These are phyloP conservation scores for Carallia pectinifolia DNA, from an alignment of 345 rosid genomes.

Conservation along the genomic window DNA sequence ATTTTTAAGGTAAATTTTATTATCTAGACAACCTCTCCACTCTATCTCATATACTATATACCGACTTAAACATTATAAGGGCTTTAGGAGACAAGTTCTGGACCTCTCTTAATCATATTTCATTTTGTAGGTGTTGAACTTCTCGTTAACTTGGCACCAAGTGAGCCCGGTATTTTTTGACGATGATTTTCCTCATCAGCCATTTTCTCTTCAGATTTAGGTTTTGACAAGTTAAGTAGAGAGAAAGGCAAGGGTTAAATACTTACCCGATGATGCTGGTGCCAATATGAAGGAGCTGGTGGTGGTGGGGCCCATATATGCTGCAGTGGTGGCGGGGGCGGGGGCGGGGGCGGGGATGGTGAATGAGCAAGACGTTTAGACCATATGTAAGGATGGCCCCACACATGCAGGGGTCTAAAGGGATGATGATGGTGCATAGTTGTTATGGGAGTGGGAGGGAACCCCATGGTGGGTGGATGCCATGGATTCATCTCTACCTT, in stretches of 20 bases:
- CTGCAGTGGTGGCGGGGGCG: slow-evolving; percentile 20
- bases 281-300: slow-evolving; percentile 59
- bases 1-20: no score
- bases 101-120: no score
- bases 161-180: no score
- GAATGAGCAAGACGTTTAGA: slow-evolving; percentile 53
- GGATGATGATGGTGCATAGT: slow-evolving; percentile 48
- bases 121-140: no score
- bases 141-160: no score
- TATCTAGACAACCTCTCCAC: no score
- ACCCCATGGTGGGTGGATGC: slow-evolving; percentile 71
- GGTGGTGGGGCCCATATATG: slow-evolving; percentile 39
- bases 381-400: slow-evolving; percentile 95
- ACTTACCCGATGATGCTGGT: slow-evolving; percentile 47
- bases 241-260: background rate
- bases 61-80: no score
- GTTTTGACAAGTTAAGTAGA: background rate
- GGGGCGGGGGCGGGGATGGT: slow-evolving; percentile 39
- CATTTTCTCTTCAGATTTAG: background rate
- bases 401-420: slow-evolving; percentile 71
- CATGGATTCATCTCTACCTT: slow-evolving; percentile 48
- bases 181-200: no score
- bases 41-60: no score
- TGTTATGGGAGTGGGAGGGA: slow-evolving; percentile 63
- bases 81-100: no score